phyloP scores from a whole-genome alignment of 495 filamentous ascomycete genomes.

The Podospora australis region DNA sequence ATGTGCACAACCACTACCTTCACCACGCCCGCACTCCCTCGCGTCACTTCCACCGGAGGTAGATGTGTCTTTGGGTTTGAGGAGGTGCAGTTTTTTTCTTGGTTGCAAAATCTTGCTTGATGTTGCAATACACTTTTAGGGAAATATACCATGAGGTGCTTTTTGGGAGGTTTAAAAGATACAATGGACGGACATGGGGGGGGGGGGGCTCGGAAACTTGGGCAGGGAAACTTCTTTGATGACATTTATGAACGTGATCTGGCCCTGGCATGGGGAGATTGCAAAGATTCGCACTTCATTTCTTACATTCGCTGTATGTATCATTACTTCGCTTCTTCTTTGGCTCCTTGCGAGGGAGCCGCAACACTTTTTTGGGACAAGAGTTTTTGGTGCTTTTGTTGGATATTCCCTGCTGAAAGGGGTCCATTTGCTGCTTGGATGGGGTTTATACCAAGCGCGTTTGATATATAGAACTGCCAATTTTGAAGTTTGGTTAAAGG shows the following conservation, averaged over 20 bases:
- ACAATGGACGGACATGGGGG: neutral
- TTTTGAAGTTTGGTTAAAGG: too few species aligned
- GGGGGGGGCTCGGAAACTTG: neutral
- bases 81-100: neutral
- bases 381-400: neutral
- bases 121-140: neutral
- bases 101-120: neutral
- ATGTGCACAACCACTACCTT: constrained; percentile 21
- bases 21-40: constrained; percentile 19
- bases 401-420: too few species aligned
- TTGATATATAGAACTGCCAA: too few species aligned
- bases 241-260: too few species aligned
- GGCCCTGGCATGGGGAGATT: too few species aligned
- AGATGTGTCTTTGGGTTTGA: neutral
- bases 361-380: neutral
- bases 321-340: neutral
- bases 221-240: too few species aligned
- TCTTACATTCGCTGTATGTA: constrained; percentile 1
- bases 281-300: neutral
- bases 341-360: too few species aligned
- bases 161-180: neutral
- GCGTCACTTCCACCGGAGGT: constrained; percentile 9
- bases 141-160: neutral
- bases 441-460: too few species aligned
- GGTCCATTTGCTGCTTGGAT: too few species aligned